Base-by-base conservation (phyloP, 139 green algal species). In the Eudorina sp. region DNA sequence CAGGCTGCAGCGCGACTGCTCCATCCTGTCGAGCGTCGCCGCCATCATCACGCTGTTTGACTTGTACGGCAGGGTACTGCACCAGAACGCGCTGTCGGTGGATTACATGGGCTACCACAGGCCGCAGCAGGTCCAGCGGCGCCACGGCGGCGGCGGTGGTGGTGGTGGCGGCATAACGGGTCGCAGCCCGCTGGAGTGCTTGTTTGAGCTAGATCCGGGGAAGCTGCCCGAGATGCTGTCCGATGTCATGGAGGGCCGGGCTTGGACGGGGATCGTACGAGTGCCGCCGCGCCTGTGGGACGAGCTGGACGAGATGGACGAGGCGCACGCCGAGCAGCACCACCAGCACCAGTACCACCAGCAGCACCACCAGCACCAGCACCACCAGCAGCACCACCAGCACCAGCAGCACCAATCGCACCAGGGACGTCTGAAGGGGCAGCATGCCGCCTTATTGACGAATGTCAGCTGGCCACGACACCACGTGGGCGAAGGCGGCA, bases 1-100 rank as follows among this genome's bases (percentile, higher is more conserved):
- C 31, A 43, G 80, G 16, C 45, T 86, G 55, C 80, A 86, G 60
- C 80, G 80, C 29, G 80, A 86, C 80, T 76, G 62, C 60, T 86
- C 80, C 55, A 86, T 86, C 80, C 80, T 86, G 4, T 77, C 60
- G 13, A 13, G 60, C 80, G 80, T 86, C 27, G 18, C 41, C 27
- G 80, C 80, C 58, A 62, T 86, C 58, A 86, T 86, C 58, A 86
- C 80, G 13, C 27, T 86, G 14, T 76, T 86, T 29, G 80, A 77
- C 41, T 23, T 77, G 55, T 16, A 76, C 40, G 80, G 80, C 0
- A 4, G 43, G 0, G 60, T 76, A 40, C 41, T 86, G n/a, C 80
- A 86, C 40, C 80, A 86, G 41, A 86, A 86, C 45, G 80, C 80
- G 11, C 62, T 64, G 9, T 77, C 60, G 2, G 29, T 86, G 7